Evolutionary conservation across 768 basidiomycete species (phyloP).

Genomic region (Amanita pseudoporphyria): DNA sequence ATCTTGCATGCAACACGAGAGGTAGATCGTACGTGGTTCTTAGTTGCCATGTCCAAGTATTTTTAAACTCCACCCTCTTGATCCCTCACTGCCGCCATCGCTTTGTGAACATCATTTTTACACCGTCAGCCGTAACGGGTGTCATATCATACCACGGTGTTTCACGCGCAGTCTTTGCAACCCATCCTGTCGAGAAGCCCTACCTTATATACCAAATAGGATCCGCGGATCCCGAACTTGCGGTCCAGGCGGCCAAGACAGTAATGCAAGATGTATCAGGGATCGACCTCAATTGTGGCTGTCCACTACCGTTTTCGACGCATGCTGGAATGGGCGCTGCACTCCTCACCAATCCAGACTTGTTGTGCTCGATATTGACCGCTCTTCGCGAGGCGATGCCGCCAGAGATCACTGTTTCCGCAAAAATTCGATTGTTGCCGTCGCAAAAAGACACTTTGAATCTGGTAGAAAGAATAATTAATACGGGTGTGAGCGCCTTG

Average conservation of each 20-base stretch:
- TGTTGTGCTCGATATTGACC: constrained; percentile 80
- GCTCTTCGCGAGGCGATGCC: constrained; percentile 68
- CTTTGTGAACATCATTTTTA: not conserved
- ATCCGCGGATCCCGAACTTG: constrained; percentile 79
- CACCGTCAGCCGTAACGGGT: constrained; percentile 63
- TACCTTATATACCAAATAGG: constrained; percentile 96
- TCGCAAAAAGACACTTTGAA: constrained; percentile 81
- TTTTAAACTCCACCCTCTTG: not conserved
- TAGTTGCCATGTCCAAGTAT: not conserved
- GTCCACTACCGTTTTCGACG: constrained; percentile 93
- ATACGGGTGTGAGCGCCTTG: constrained; percentile 80
- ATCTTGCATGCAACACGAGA: constrained; percentile 73
- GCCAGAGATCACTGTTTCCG: constrained; percentile 77
- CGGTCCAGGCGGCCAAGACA: constrained; percentile 82
- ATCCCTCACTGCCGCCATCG: not conserved
- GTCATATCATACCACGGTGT: constrained; percentile 82
- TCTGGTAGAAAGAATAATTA: constrained; percentile 81
- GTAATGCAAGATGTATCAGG: constrained; percentile 88
- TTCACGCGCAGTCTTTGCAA: constrained; percentile 79
- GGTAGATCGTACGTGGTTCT: constrained; percentile 72
- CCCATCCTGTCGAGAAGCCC: constrained; percentile 90
- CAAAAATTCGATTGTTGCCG: constrained; percentile 86
- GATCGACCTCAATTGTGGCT: constrained; percentile 96
- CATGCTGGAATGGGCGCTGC: constrained; percentile 96
- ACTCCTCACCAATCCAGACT: constrained; percentile 82